phyloP scores from a whole-genome alignment of 202 grass and related monocot genomes.

The Zizania palustris region DNA sequence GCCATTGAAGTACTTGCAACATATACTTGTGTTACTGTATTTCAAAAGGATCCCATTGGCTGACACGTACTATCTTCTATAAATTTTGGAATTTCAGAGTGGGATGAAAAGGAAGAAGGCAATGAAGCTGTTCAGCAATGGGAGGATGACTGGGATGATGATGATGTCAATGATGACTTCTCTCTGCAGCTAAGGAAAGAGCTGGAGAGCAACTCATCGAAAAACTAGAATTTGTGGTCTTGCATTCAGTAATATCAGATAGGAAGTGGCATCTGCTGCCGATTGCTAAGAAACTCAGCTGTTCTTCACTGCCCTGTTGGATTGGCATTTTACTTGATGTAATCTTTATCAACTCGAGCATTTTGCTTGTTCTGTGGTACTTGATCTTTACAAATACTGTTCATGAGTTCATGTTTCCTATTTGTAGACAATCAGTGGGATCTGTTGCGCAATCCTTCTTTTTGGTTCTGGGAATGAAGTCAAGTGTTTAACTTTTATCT shows the following conservation, averaged over 20 bases:
- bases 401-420: not conserved
- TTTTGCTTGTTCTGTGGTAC: not conserved
- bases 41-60: not conserved
- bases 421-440: not conserved
- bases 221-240: slow-evolving; percentile 39
- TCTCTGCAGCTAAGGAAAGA: slow-evolving; percentile 68
- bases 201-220: slow-evolving; percentile 56
- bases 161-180: slow-evolving; percentile 73
- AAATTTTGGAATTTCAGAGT: slow-evolving; percentile 41
- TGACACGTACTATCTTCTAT: not conserved
- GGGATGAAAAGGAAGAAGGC: slow-evolving; percentile 75
- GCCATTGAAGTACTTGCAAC: not conserved
- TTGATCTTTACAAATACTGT: not conserved
- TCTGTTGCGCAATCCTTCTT: not conserved
- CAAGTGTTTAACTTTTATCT: not conserved
- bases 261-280: slow-evolving; percentile 10
- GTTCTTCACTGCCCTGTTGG: not conserved
- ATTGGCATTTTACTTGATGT: not conserved
- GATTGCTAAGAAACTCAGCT: not conserved
- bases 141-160: slow-evolving; percentile 80
- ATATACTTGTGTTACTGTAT: not conserved
- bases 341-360: not conserved
- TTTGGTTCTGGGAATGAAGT: not conserved
- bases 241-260: not conserved
- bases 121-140: slow-evolving; percentile 69